A percentile compares a stretch with the other conserved stretches of the same genome.
These are phyloP conservation scores for Agapanthus africanus DNA, from an alignment of 106 monocot species.

Conservation along the genomic window DNA sequence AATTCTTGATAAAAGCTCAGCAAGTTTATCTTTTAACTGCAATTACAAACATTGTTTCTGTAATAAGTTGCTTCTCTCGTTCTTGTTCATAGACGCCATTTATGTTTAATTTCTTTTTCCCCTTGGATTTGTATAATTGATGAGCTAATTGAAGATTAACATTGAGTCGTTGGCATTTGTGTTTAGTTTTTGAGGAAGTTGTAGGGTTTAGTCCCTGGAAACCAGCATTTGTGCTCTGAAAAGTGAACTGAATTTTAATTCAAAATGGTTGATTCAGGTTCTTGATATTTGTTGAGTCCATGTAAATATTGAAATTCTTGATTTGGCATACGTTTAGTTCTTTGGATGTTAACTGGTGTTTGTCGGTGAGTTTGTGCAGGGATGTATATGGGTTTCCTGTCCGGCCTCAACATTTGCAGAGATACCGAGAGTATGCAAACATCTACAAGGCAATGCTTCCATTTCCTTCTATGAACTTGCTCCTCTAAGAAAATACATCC, in stretches of 20 bases:
- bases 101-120: background rate
- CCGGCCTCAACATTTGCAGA: slow-evolving; percentile 96
- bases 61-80: background rate
- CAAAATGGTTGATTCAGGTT: background rate
- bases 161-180: too few relatives aligned
- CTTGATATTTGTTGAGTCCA: background rate
- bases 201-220: too few relatives aligned
- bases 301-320: background rate
- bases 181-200: too few relatives aligned
- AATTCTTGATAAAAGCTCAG: background rate
- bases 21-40: background rate
- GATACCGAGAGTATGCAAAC: slow-evolving; percentile 82
- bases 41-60: background rate
- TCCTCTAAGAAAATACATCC: background rate
- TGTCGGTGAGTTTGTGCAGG: slow-evolving; percentile 36
- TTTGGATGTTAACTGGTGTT: background rate
- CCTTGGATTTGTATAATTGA: background rate
- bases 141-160: background rate
- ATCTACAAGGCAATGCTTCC: slow-evolving; percentile 78
- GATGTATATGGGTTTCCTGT: slow-evolving; percentile 98
- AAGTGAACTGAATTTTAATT: too few relatives aligned
- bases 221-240: too few relatives aligned
- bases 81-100: background rate
- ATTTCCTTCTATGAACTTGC: background rate
- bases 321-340: slow-evolving; percentile 10